These are phyloP conservation scores for Tanacetum coccineum DNA, from an alignment of 129 eudicot species.

Conservation along the genomic window DNA sequence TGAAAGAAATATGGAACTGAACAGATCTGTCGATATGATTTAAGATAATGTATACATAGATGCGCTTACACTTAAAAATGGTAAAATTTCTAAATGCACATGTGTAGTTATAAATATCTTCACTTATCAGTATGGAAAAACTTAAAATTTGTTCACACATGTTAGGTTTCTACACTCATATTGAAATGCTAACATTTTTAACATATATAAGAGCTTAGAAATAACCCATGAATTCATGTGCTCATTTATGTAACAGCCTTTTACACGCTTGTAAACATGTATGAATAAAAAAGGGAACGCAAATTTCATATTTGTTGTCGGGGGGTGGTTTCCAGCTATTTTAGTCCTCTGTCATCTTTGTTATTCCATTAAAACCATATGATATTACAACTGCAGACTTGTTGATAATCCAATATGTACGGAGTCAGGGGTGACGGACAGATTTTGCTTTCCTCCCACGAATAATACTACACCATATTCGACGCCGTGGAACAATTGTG, in stretches of 20 bases:
- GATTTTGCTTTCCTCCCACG: slow-evolving; percentile 36
- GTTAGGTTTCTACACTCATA: neutral
- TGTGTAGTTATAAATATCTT: neutral
- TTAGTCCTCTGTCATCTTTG: neutral
- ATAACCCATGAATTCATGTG: too few relatives aligned
- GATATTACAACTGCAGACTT: slow-evolving; percentile 38
- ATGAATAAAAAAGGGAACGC: neutral
- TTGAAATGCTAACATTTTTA: too few relatives aligned
- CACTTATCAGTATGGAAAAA: neutral
- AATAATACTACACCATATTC: slow-evolving; percentile 34
- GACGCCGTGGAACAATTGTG: slow-evolving; percentile 39
- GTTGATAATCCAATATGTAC: slow-evolving; percentile 47
- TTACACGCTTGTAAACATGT: too few relatives aligned
- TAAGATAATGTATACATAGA: too few relatives aligned
- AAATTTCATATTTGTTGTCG: neutral
- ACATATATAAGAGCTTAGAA: too few relatives aligned
- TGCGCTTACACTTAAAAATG: too few relatives aligned
- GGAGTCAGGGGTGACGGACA: slow-evolving; percentile 29
- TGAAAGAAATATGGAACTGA: neutral
- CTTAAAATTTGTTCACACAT: neutral
- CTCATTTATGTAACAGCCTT: too few relatives aligned
- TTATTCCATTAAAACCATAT: neutral
- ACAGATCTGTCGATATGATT: too few relatives aligned
- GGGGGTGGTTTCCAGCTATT: neutral
- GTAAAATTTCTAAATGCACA: neutral